phyloP scores from a whole-genome alignment of 1,284 basidiomycete genomes.

The Microbotryum violaceum region DNA sequence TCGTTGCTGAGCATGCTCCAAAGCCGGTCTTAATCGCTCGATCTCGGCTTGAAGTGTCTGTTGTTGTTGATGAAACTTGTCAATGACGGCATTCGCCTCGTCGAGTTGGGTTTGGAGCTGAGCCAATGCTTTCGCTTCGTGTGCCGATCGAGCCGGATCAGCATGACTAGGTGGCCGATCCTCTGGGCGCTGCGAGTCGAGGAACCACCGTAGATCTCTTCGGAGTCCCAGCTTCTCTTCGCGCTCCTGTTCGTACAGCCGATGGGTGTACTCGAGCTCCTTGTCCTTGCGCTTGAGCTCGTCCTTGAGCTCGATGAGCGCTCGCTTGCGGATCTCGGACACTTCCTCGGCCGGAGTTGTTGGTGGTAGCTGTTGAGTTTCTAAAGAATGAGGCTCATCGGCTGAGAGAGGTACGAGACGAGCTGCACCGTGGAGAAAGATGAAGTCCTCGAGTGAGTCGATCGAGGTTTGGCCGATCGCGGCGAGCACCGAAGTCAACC shows the following conservation, averaged over 20 bases:
- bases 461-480: constrained; percentile 23
- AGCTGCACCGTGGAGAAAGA: constrained; percentile 19
- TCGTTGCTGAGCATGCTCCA: too few species aligned
- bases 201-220: not conserved
- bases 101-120: not conserved
- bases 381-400: not conserved
- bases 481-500: constrained; percentile 13
- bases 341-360: not conserved
- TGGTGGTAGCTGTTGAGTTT: not conserved
- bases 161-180: not conserved
- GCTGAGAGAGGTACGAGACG: constrained; percentile 10
- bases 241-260: too few species aligned
- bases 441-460: constrained; percentile 26
- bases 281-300: constrained; percentile 2
- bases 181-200: not conserved
- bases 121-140: not conserved
- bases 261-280: constrained; percentile 2
- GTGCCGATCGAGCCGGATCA: not conserved
- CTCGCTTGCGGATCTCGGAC: not conserved
- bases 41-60: too few species aligned
- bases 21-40: too few species aligned
- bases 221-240: not conserved
- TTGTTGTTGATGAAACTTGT: too few species aligned
- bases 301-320: not conserved
- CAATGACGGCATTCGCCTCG: not conserved